Conservation (phyloP, 176 grass and related monocot genomes). For the Hsuehochloa calcarea region DNA sequence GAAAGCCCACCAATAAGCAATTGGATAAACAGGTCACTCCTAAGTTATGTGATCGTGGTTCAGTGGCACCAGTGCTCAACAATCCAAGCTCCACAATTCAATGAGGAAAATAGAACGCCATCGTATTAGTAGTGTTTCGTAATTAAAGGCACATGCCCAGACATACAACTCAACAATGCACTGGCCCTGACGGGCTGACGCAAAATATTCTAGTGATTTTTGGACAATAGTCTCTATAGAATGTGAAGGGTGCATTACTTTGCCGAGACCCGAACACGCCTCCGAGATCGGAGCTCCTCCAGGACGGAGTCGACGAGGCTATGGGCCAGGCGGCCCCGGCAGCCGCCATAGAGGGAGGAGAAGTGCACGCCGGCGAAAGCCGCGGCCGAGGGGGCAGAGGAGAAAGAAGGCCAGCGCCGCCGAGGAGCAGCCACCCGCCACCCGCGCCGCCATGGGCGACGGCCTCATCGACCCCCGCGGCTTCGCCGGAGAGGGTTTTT, state of each 20-base stretch:
- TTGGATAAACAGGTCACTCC: not conserved
- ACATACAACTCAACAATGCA: not conserved
- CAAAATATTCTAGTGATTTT: not conserved
- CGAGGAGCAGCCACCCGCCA: slow-evolving; percentile 45
- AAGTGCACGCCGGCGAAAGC: slow-evolving; percentile 10
- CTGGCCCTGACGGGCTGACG: not conserved
- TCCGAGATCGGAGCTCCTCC: slow-evolving; percentile 61
- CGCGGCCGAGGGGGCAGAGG: slow-evolving; percentile 36
- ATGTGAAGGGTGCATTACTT: slow-evolving; percentile 44
- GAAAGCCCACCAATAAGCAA: not conserved
- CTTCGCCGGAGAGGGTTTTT: not conserved
- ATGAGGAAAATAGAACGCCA: not conserved
- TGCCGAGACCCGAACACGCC: slow-evolving; percentile 39
- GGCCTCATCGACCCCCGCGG: slow-evolving; percentile 20
- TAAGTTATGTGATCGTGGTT: not conserved
- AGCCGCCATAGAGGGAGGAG: slow-evolving; percentile 19
- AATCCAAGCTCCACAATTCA: not conserved
- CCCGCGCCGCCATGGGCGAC: slow-evolving; percentile 52
- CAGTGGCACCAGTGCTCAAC: not conserved
- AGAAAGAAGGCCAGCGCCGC: slow-evolving; percentile 52
- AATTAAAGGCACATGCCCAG: not conserved
- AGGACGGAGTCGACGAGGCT: slow-evolving; percentile 58
- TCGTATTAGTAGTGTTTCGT: not conserved
- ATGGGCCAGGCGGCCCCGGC: slow-evolving; percentile 29
- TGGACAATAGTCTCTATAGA: not conserved